Evolutionary conservation across 1,284 basidiomycete species (phyloP).

Genomic region (Kwoniella shivajii): DNA sequence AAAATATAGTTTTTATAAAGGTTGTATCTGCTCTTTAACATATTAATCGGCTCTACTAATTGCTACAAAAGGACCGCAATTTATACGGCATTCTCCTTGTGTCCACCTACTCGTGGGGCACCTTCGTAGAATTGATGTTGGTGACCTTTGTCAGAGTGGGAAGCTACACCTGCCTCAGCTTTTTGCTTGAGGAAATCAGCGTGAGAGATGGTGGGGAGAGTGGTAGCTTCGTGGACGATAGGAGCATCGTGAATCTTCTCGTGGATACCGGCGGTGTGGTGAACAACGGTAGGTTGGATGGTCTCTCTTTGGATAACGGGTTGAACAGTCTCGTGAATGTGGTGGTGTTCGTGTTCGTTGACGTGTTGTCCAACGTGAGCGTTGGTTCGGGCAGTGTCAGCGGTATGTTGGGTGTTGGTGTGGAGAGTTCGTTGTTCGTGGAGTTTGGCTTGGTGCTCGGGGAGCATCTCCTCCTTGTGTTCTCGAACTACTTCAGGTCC

Average conservation of each 20-base stretch:
- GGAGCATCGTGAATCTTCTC: slow-evolving; percentile 52
- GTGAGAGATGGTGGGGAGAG: slow-evolving; percentile 45
- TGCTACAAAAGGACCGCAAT: neutral
- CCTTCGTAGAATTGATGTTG: slow-evolving; percentile 50
- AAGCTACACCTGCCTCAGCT: slow-evolving; percentile 16
- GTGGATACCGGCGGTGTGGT: slow-evolving; percentile 50
- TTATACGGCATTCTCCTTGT: slow-evolving; percentile 10
- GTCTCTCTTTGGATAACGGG: slow-evolving; percentile 54
- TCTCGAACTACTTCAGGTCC: slow-evolving; percentile 47
- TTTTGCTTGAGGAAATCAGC: slow-evolving; percentile 48
- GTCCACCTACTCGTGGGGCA: slow-evolving; percentile 38
- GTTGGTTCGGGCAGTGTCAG: slow-evolving; percentile 32
- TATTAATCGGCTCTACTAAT: no score
- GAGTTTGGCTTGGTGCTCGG: slow-evolving; percentile 51
- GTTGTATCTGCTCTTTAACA: neutral
- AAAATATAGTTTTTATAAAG: neutral
- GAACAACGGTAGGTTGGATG: slow-evolving; percentile 48
- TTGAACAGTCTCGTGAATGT: slow-evolving; percentile 52
- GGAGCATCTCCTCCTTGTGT: slow-evolving; percentile 51
- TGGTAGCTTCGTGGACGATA: slow-evolving; percentile 46
- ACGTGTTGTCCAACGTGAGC: slow-evolving; percentile 43
- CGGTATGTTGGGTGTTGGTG: slow-evolving; percentile 34
- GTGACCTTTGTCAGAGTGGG: slow-evolving; percentile 45
- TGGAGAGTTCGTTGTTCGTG: slow-evolving; percentile 44
- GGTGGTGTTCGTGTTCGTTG: slow-evolving; percentile 52